Conservation (phyloP, 2,329 filamentous ascomycete species). For the Diaporthe batatas region DNA sequence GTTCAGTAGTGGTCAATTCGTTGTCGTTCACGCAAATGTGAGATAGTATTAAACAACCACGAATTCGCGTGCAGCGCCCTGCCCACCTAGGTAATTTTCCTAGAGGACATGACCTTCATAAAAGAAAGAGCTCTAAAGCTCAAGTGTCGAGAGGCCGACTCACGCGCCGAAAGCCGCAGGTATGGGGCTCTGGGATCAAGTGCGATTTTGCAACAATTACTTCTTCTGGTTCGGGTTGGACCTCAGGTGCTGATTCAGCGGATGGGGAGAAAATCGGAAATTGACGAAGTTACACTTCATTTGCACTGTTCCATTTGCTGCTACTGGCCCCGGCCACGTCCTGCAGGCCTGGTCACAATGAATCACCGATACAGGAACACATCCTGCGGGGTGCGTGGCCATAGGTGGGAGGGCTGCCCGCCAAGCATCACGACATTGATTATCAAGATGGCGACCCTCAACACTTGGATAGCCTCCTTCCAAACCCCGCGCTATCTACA, state of each 20-base stretch:
- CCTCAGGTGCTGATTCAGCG: background rate
- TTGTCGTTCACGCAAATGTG: too few relatives aligned
- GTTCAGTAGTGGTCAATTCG: too few relatives aligned
- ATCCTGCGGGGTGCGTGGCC: conserved; percentile 6
- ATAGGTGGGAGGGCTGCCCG: background rate
- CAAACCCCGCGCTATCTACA: conserved; percentile 1
- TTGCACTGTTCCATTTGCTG: background rate
- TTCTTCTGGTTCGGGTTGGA: background rate
- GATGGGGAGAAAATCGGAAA: background rate
- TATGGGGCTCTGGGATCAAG: background rate
- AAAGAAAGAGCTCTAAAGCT: background rate
- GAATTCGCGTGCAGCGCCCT: too few relatives aligned
- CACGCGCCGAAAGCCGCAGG: background rate
- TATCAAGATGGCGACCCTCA: conserved; percentile 14
- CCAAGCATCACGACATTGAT: conserved; percentile 31
- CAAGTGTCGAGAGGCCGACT: background rate
- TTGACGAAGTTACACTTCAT: background rate
- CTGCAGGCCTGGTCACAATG: conserved; percentile 17
- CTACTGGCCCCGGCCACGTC: background rate
- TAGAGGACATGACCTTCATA: too few relatives aligned
- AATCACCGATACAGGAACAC: conserved; percentile 20
- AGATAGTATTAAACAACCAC: too few relatives aligned
- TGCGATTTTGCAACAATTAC: background rate
- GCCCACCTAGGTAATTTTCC: too few relatives aligned
- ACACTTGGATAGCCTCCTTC: conserved; percentile 17